Evolutionary conservation across 1,284 basidiomycete species (phyloP), one percentile per base, ranked within the genome.

Genomic region (Fomitiporia mediterranea): DNA sequence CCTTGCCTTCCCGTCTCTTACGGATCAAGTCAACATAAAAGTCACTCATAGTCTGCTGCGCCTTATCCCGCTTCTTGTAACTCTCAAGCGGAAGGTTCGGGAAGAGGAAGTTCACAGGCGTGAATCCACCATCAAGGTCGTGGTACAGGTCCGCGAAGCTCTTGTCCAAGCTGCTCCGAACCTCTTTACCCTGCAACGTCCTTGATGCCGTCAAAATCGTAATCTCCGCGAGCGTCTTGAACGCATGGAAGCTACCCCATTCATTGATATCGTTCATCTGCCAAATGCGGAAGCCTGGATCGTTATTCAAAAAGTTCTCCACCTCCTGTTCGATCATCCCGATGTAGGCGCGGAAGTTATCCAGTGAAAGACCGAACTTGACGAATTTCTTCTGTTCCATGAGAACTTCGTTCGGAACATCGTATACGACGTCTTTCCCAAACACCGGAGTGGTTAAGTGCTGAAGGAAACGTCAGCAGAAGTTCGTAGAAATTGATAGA

Each of bases 371-470:
- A 40, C 96, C 95, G 63, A 94, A 87, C 75, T 96, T 97, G 71
- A 95, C 86, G 63, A 99, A 98, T 71, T 90, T 91, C 80, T 99
- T 99, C 72, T 99, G 97, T 69, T 99, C 95, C 96, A 99, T 99
- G 69, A 99, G 86, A 51, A 93, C 78, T 55, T 94, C 89, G 70
- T 99, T 99, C 30, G 97, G 96, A 56, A 94, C 87, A 68, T 98
- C 96, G 71, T 99, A 99, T 3, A 98, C 96, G 46, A 99, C 97
- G 53, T 94, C 94, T 68, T 94, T 94, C 54, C 97, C 97, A 66
- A 99, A 99, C 19, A 95, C 84, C 3, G 93, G 93, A 0, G 91
- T 94, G 0, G 92, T 95, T 49, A 95, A 73, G 67, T 91, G 88
- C 89, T 94, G 62, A 15, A 49, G 17, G 43, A 51, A 13, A 47